Evolutionary conservation across 306 rosid genomes (phyloP).

Genomic region (Vicia faba): DNA sequence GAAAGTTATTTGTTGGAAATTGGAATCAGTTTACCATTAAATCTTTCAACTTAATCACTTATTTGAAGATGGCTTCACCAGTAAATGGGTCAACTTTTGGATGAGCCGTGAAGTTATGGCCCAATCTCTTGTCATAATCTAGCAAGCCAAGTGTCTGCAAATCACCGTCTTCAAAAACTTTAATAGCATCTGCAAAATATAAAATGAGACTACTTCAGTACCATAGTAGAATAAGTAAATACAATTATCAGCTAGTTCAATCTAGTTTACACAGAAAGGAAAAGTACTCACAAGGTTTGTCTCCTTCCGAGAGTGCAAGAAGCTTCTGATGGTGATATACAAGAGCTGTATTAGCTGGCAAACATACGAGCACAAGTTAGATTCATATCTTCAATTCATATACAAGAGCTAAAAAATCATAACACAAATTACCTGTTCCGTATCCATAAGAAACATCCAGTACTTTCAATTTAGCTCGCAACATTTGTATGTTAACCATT

Average conservation of each 20-base stretch:
- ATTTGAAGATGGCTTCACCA: conserved; percentile 52
- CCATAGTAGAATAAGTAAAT: conserved; percentile 30
- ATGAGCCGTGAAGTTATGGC: conserved; percentile 93
- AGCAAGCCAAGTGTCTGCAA: conserved; percentile 87
- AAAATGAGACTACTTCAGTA: conserved; percentile 31
- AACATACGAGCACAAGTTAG: conserved; percentile 31
- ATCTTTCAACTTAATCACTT: conserved; percentile 31
- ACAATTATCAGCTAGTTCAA: background rate
- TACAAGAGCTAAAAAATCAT: background rate
- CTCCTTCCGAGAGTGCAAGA: conserved; percentile 85
- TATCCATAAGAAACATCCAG: conserved; percentile 71
- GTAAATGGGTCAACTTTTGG: conserved; percentile 96
- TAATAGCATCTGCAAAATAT: conserved; percentile 70
- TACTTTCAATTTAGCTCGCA: conserved; percentile 78
- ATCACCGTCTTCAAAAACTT: conserved; percentile 97
- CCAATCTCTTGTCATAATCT: conserved; percentile 93
- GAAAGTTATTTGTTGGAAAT: conserved; percentile 33
- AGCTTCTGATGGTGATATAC: conserved; percentile 87
- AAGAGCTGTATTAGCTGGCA: conserved; percentile 83
- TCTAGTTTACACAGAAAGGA: conserved; percentile 12
- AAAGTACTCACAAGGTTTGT: conserved; percentile 82
- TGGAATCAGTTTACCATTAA: conserved; percentile 3
- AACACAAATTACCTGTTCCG: conserved; percentile 64
- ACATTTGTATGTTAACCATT: conserved; percentile 71
- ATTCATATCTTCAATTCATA: conserved; percentile 25